Percentiles rank a stretch among this genome's conserved stretches.
phyloP scores from a whole-genome alignment of 179 eudicot species.

The Pouteria campechiana region DNA sequence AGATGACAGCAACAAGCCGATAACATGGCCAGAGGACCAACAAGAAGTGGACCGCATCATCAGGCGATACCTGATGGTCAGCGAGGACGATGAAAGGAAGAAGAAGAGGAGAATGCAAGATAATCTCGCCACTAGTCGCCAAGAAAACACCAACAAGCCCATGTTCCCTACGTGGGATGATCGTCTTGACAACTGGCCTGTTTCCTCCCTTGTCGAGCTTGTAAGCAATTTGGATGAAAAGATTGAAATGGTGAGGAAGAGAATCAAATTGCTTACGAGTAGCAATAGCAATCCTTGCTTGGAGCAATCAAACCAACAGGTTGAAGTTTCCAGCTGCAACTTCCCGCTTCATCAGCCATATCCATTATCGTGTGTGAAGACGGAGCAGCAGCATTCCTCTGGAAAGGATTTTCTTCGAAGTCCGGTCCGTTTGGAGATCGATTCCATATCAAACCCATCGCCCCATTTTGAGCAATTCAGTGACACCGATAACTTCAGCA shows the following conservation, averaged over 20 bases:
- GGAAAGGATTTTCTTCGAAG: no score
- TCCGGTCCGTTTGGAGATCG: no score
- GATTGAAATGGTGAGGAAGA: neutral
- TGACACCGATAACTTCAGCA: no score
- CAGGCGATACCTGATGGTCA: constrained; percentile 1
- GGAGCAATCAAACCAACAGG: no score
- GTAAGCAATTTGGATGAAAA: neutral
- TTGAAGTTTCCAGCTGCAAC: no score
- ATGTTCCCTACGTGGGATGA: constrained; percentile 10
- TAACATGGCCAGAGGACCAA: constrained; percentile 7
- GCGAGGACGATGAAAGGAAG: constrained; percentile 1
- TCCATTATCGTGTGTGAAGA: no score
- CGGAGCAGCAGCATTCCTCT: no score
- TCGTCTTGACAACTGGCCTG: neutral
- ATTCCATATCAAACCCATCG: no score
- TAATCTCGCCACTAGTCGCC: neutral
- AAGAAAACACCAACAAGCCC: constrained; percentile 1
- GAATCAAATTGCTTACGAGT: constrained; percentile 4
- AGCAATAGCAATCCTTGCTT: no score
- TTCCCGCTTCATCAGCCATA: no score
- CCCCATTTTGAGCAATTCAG: no score
- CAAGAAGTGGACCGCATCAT: neutral
- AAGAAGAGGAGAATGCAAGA: constrained; percentile 4
- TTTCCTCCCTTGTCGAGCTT: constrained; percentile 2
- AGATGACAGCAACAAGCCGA: neutral